Percentiles rank a stretch among this genome's conserved stretches.
These are phyloP conservation scores for Euphrasia arctica DNA, from an alignment of 305 asterid genomes.

Conservation along the genomic window DNA sequence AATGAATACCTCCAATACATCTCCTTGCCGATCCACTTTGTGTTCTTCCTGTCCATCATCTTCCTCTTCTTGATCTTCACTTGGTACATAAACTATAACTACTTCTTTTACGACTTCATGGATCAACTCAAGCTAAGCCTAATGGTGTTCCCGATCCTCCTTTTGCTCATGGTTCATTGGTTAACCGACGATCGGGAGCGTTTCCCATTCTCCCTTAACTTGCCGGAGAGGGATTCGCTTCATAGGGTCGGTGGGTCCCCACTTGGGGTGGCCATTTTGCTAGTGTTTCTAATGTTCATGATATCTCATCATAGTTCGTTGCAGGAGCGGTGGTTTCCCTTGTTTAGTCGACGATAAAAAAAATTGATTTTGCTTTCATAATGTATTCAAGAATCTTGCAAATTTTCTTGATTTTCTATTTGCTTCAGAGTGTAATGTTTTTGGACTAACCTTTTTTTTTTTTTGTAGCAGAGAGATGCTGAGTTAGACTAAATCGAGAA, in stretches of 20 bases:
- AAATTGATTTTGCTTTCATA: background rate
- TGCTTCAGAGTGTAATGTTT: background rate
- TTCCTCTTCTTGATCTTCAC: conserved; percentile 57
- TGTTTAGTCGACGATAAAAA: conserved; percentile 44
- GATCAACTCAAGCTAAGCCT: conserved; percentile 51
- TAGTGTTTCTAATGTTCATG: conserved; percentile 62
- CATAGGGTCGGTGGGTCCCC: conserved; percentile 78
- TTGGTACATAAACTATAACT: conserved; percentile 77
- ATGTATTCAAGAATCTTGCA: background rate
- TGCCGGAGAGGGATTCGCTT: conserved; percentile 62
- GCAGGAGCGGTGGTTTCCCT: conserved; percentile 73
- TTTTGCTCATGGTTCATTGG: conserved; percentile 66
- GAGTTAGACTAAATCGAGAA: no score
- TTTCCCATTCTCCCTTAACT: conserved; percentile 39
- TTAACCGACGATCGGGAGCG: conserved; percentile 46
- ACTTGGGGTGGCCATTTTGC: conserved; percentile 55
- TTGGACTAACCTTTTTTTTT: background rate
- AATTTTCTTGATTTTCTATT: background rate
- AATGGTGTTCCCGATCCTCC: conserved; percentile 59
- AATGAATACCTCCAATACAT: conserved; percentile 55
- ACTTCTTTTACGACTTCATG: conserved; percentile 42
- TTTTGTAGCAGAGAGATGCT: background rate
- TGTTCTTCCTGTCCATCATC: conserved; percentile 47
- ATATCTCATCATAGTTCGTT: conserved; percentile 66
- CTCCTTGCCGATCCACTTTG: conserved; percentile 59